Conservation (phyloP, 1,139 yeast species). For the Candida sanyaensis region DNA sequence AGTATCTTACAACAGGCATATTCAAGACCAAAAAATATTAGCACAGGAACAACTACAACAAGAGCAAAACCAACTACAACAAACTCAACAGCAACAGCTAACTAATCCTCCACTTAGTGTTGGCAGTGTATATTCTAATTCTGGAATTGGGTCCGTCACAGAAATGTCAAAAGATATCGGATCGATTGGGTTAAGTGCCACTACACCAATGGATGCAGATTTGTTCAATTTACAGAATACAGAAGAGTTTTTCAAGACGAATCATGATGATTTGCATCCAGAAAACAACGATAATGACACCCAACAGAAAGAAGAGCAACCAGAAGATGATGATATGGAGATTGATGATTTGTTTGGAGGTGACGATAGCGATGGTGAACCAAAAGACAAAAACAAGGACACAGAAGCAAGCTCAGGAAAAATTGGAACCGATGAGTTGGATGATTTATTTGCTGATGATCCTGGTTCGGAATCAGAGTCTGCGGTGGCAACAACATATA, state of each 20-base stretch:
- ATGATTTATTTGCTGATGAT: slow-evolving; percentile 9
- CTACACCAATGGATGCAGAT: slow-evolving; percentile 23
- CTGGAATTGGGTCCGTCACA: slow-evolving; percentile 24
- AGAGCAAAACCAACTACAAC: slow-evolving; percentile 12
- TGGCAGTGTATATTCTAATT: slow-evolving; percentile 29
- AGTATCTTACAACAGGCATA: slow-evolving; percentile 23
- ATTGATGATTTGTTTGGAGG: slow-evolving; percentile 48
- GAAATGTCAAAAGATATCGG: slow-evolving; percentile 19
- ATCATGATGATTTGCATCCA: slow-evolving; percentile 4
- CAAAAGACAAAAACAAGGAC: slow-evolving; percentile 5
- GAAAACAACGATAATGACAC: slow-evolving; percentile 7
- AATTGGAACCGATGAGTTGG: slow-evolving; percentile 5
- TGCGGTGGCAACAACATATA: background rate
- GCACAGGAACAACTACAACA: slow-evolving; percentile 12
- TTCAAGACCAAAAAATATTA: slow-evolving; percentile 10
- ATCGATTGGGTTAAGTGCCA: slow-evolving; percentile 16
- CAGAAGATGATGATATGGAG: slow-evolving; percentile 35
- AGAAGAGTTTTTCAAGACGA: slow-evolving; percentile 15
- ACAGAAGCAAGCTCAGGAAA: background rate
- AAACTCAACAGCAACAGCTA: slow-evolving; percentile 5
- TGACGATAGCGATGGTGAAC: slow-evolving; percentile 27
- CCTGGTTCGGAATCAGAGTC: background rate
- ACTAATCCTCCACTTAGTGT: slow-evolving; percentile 22
- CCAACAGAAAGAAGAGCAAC: slow-evolving; percentile 29
- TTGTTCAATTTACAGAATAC: slow-evolving; percentile 25